phyloP scores from a whole-genome alignment of 345 rosid genomes.

The Linum trigynum region DNA sequence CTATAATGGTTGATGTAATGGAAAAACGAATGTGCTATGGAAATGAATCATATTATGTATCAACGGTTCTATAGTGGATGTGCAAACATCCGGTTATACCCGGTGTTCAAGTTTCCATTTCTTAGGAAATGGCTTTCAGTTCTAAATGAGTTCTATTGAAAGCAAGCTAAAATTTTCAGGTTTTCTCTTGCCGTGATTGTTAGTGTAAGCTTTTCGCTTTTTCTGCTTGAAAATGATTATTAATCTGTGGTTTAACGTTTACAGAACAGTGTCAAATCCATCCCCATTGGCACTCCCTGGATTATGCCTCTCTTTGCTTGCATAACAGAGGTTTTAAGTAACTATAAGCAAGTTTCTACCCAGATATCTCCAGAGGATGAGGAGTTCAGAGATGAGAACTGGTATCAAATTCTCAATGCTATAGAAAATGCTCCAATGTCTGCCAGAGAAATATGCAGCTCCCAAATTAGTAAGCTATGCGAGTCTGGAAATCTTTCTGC shows the following conservation, averaged over 20 bases:
- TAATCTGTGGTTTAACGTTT: neutral
- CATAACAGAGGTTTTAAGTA: conserved; percentile 14
- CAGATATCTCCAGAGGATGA: conserved; percentile 29
- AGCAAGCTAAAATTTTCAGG: too few relatives aligned
- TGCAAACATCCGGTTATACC: too few relatives aligned
- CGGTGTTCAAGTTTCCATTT: too few relatives aligned
- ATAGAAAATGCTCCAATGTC: conserved; percentile 20
- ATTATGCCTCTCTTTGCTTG: conserved; percentile 16
- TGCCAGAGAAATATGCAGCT: conserved; percentile 23
- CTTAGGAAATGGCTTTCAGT: too few relatives aligned
- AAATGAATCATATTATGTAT: too few relatives aligned
- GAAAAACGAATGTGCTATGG: too few relatives aligned
- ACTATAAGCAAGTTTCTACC: conserved; percentile 19
- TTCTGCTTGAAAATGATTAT: too few relatives aligned
- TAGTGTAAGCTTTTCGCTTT: too few relatives aligned
- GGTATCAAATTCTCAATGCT: conserved; percentile 23
- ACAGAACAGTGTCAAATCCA: conserved; percentile 38
- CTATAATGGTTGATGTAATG: too few relatives aligned
- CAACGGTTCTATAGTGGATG: too few relatives aligned
- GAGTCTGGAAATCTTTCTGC: conserved; percentile 39
- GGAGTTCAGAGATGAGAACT: conserved; percentile 24
- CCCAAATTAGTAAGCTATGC: conserved; percentile 30
- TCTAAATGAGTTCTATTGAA: too few relatives aligned
- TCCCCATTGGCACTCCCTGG: conserved; percentile 27
- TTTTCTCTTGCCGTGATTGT: too few relatives aligned